These are phyloP conservation scores for Aspergillus piperis DNA, from an alignment of 2,329 filamentous ascomycete genomes.

Conservation along the genomic window DNA sequence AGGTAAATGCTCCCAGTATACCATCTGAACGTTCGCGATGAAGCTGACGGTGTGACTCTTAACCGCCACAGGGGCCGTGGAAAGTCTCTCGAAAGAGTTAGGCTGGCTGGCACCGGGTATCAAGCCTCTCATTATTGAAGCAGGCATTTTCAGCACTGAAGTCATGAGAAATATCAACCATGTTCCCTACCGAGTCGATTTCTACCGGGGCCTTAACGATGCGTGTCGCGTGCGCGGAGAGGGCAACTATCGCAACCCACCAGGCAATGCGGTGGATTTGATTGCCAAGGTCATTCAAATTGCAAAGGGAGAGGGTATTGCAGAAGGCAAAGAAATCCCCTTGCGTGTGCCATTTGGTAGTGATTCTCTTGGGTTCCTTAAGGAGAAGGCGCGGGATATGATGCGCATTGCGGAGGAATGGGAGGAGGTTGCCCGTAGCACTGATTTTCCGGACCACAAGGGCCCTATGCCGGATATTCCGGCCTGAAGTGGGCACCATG, in stretches of 20 bases:
- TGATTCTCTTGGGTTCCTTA: neutral
- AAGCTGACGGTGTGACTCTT: no score
- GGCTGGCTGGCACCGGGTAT: constrained; percentile 5
- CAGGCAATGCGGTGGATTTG: neutral
- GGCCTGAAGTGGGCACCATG: no score
- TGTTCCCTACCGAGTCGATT: neutral
- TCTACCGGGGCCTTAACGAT: neutral
- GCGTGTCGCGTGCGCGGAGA: neutral
- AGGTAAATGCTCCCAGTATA: neutral
- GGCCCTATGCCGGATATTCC: neutral
- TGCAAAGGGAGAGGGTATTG: neutral
- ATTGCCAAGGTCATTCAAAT: constrained; percentile 1
- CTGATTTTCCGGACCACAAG: neutral
- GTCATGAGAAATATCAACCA: constrained; percentile 2
- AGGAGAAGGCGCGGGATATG: neutral
- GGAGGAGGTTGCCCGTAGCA: neutral
- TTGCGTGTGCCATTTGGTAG: neutral
- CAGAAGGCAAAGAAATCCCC: neutral
- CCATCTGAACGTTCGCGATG: no score
- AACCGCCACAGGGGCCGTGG: neutral
- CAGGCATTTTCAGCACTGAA: constrained; percentile 1
- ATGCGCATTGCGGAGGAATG: neutral
- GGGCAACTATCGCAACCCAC: constrained; percentile 1
- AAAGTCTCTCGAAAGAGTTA: constrained; percentile 4
- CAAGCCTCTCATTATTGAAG: constrained; percentile 1